Percentiles rank a stretch among this genome's conserved stretches.
phyloP scores from a whole-genome alignment of 108 stramenopile genomes.

The Nitzschia sp. region DNA sequence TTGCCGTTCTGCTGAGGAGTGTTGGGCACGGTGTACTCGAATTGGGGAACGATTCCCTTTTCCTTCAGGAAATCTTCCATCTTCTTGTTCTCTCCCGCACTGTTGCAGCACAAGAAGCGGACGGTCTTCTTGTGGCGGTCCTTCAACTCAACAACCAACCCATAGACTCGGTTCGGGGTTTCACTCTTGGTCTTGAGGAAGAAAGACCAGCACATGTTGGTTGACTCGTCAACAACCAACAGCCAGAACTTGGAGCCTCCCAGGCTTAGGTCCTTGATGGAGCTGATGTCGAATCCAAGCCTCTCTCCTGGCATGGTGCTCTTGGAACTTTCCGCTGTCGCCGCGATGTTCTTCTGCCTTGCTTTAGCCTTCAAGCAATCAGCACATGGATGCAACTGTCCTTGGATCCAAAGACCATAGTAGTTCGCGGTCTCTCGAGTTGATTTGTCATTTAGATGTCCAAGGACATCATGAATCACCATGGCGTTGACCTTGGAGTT shows the following conservation, averaged over 20 bases:
- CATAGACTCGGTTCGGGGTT: slow-evolving; percentile 4
- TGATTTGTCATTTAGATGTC: not conserved
- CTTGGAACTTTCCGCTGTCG: not conserved
- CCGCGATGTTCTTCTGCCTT: not conserved
- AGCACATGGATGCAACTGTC: not conserved
- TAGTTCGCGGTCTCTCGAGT: slow-evolving; percentile 2
- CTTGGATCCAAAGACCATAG: not conserved
- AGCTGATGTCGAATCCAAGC: slow-evolving; percentile 9
- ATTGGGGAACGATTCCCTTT: not conserved
- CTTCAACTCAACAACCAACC: not conserved
- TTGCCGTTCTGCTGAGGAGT: slow-evolving; percentile 40
- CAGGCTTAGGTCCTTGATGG: not conserved
- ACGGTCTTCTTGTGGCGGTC: not conserved
- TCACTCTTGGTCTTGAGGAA: slow-evolving; percentile 23
- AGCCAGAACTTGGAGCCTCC: slow-evolving; percentile 16
- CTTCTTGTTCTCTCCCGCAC: slow-evolving; percentile 34
- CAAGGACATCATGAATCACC: not conserved
- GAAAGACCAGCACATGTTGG: not conserved
- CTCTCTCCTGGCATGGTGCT: not conserved
- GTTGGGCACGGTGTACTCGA: slow-evolving; percentile 25
- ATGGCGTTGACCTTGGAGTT: not conserved
- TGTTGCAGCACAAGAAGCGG: slow-evolving; percentile 18
- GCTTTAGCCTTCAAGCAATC: slow-evolving; percentile 1
- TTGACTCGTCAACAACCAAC: slow-evolving; percentile 27
- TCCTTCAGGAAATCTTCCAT: not conserved